Base-by-base conservation (phyloP, 1,284 basidiomycete species). In the Cryptococcus floricola region DNA sequence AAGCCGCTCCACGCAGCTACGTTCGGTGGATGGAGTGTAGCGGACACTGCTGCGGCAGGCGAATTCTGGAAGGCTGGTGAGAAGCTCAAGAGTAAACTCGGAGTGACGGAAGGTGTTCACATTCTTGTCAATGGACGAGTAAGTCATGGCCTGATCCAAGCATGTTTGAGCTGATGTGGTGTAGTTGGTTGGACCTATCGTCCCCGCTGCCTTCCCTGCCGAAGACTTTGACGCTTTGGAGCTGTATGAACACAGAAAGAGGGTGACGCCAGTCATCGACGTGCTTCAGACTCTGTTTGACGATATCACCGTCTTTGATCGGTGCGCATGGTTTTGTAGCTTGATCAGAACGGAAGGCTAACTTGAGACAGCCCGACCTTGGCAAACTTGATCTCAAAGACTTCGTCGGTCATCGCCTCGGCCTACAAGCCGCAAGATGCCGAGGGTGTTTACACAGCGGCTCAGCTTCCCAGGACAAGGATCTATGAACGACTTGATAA, bases 71-170 rank as follows among this genome's bases (percentile, higher is more conserved):
- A 66, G 4, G 34, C 56, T 23, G 69, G 68, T 18, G 48, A 42
- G 16, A 44, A 42, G 3, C 61, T 75, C 27, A 65, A 60, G 1
- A 43, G 63, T 7, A 57, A 57, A 45, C 65, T 92, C 1, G 81
- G 81, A 1, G 64, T 93, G 39, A 63, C 73, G 12, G 80, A 82
- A 1, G 85, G 86, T 0, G 75, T 80, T 16, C 87, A 81, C 1
- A 56, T 96, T 19, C 64, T 93, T 39, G 78, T 89, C 50, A 95
- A 95, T 64, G 92, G 92, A 39, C 81, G 92, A 37, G 90, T 92
- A 68, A 69, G 77, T 56, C 34, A 0, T n/a, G 10, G 7, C 23
- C 14, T 13, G 18, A 18, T 25, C 18, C 23, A 44, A 16, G n/a
- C 34, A 19, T 7, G n/a, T 51, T 8, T 9, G 25, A 9, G 34